These are phyloP conservation scores for Austroboletus rostrupii DNA, from an alignment of 1,284 basidiomycete genomes.

Conservation along the genomic window DNA sequence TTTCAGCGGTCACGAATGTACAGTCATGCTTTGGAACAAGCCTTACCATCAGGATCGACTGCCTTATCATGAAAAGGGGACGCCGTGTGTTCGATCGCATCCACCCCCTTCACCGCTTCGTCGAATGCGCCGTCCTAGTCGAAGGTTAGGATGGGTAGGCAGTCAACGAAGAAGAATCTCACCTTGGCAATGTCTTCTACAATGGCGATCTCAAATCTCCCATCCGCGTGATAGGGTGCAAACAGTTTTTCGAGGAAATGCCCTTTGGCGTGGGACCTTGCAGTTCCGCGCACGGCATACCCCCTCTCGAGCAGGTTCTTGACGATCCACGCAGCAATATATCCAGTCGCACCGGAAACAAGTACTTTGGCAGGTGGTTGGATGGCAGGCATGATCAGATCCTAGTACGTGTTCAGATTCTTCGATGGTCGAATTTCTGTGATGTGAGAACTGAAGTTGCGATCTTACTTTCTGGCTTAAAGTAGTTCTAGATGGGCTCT, in stretches of 20 bases:
- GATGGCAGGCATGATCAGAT: constrained; percentile 36
- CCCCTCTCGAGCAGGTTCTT: constrained; percentile 31
- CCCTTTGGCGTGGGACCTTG: constrained; percentile 39
- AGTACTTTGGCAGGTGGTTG: constrained; percentile 36
- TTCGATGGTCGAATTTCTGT: not conserved
- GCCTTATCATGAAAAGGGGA: constrained; percentile 41
- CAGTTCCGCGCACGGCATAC: constrained; percentile 47
- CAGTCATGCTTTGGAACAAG: too few relatives aligned
- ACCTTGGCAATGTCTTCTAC: constrained; percentile 47
- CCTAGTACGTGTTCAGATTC: not conserved
- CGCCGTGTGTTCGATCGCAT: constrained; percentile 53
- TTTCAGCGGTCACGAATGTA: too few relatives aligned
- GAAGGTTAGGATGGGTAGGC: not conserved
- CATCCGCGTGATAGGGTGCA: constrained; percentile 28
- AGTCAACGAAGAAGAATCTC: not conserved
- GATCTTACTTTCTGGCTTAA: too few relatives aligned
- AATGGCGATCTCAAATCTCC: constrained; percentile 42
- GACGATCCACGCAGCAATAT: constrained; percentile 36
- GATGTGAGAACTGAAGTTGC: not conserved
- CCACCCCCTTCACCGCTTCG: constrained; percentile 60
- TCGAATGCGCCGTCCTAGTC: constrained; percentile 57
- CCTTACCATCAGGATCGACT: constrained; percentile 37
- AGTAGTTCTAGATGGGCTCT: too few relatives aligned
- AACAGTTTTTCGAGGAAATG: constrained; percentile 41
- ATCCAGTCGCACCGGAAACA: constrained; percentile 39